A percentile compares a stretch with the other conserved stretches of the same genome.
These are phyloP conservation scores for Yarrowia sp. DNA, from an alignment of 805 yeast genomes.

Conservation along the genomic window DNA sequence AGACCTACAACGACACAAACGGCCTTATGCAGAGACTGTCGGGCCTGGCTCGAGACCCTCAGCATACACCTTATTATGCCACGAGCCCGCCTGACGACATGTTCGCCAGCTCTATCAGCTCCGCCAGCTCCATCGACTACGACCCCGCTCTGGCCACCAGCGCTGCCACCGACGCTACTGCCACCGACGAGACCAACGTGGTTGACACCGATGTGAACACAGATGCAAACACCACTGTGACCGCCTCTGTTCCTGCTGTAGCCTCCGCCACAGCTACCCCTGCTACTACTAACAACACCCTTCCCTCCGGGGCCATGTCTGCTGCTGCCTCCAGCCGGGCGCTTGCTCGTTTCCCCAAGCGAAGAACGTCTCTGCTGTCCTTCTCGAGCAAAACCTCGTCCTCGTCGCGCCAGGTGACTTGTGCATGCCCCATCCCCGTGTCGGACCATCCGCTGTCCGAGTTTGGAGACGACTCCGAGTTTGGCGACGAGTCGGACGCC, in stretches of 20 bases:
- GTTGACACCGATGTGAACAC: not conserved
- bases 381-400: constrained; percentile 21
- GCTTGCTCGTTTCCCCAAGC: constrained; percentile 13
- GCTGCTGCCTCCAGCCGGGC: constrained; percentile 18
- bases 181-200: constrained; percentile 1
- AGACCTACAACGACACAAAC: constrained; percentile 28
- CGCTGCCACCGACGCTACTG: constrained; percentile 5
- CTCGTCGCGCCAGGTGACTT: constrained; percentile 11
- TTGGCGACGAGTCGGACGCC: constrained; percentile 38
- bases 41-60: constrained; percentile 2
- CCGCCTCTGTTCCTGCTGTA: not conserved
- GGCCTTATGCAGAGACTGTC: constrained; percentile 24
- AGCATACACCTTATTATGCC: constrained; percentile 17
- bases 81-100: constrained; percentile 27
- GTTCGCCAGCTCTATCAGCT: constrained; percentile 20
- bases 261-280: not conserved
- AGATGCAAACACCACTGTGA: not conserved
- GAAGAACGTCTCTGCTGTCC: constrained; percentile 26
- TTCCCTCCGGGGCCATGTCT: not conserved
- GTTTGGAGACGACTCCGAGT: constrained; percentile 39
- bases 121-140: constrained; percentile 24
- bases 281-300: constrained; percentile 13
- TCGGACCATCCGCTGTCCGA: constrained; percentile 35
- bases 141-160: constrained; percentile 18
- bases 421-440: constrained; percentile 32